Base-by-base conservation (phyloP, 352 stramenopile species). In the Phytopythium kandeliae region DNA sequence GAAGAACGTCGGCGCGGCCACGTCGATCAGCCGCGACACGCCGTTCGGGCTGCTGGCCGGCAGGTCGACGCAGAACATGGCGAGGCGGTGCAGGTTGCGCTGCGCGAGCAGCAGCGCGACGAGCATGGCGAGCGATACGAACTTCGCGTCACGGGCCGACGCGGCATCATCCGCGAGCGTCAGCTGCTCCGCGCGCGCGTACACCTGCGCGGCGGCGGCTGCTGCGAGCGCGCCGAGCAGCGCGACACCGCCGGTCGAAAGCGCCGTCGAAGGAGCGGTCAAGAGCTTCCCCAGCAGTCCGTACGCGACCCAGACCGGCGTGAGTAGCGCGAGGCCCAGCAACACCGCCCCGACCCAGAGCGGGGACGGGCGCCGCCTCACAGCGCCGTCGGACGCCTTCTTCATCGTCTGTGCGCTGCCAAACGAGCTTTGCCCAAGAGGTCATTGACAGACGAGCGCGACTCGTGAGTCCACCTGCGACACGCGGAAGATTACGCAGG, bases 261-360 rank as follows among this genome's bases (percentile, higher is more conserved):
- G 50, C 28, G 25, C 42, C 15, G 48, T 45, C 4, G 66, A 69
- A 2, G 71, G 52, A 16, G 45, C 60, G 35, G 67, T 71, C 49
- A 85, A 51, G 43, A 85, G 19, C 2, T 50, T 55, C 16, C 74
- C 74, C 13, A 82, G 25, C 9, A 66, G 52, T 8, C 71, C 74
- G 49, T 80, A 85, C 24, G 51, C 33, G 28, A 78, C 34, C 66
- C 57, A 74, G 48, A 80, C 54, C 22, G 74, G 74, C 43, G 66
- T 74, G 44, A 82, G 58, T 37, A 63, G 24, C 42, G 63, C 24
- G 12, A 82, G 17, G 1, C 48, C 34, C 21, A 63, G 28, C 51
- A 74, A 17, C 25, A 82, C 57, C 0, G 40, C 17, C 24, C 58
- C 22, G 10, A 60, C 46, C 47, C 71, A 73, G 55, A 53, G 51